Conservation (phyloP, 352 stramenopile species). For the Albugo candida region DNA sequence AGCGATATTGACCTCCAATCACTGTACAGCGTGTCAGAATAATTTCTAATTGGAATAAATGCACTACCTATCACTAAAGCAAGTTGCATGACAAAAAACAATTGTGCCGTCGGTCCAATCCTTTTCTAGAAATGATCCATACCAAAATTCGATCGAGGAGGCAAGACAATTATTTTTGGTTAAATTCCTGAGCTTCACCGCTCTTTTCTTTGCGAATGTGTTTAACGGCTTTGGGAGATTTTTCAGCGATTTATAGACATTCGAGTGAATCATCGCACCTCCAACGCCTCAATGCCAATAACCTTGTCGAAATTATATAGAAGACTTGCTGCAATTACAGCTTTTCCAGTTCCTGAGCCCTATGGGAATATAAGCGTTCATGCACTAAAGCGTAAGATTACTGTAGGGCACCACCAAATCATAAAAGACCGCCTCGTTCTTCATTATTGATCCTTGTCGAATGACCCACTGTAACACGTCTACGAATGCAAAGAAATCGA, state of each 20-base stretch:
- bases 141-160: constrained; percentile 55
- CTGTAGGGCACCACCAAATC: constrained; percentile 25
- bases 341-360: constrained; percentile 66
- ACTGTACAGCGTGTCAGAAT: constrained; percentile 9
- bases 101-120: constrained; percentile 60
- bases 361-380: constrained; percentile 7
- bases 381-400: background rate
- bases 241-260: background rate
- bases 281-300: constrained; percentile 61
- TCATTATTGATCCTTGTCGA: constrained; percentile 5
- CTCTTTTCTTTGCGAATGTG: constrained; percentile 53
- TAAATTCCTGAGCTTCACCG: constrained; percentile 24
- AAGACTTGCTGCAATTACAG: constrained; percentile 52
- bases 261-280: constrained; percentile 13
- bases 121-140: constrained; percentile 32
- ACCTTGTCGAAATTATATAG: constrained; percentile 67
- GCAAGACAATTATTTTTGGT: constrained; percentile 12
- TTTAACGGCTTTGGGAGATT: constrained; percentile 27
- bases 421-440: constrained; percentile 55
- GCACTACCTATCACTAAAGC: constrained; percentile 51
- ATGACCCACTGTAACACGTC: constrained; percentile 38
- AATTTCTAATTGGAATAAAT: background rate
- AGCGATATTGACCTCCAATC: constrained; percentile 67
- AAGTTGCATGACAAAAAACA: constrained; percentile 71
- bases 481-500: constrained; percentile 70